Evolutionary conservation across 108 stramenopile genomes (phyloP), one percentile per base, ranked within the genome.

Genomic region (Schizochytrium sp.): DNA sequence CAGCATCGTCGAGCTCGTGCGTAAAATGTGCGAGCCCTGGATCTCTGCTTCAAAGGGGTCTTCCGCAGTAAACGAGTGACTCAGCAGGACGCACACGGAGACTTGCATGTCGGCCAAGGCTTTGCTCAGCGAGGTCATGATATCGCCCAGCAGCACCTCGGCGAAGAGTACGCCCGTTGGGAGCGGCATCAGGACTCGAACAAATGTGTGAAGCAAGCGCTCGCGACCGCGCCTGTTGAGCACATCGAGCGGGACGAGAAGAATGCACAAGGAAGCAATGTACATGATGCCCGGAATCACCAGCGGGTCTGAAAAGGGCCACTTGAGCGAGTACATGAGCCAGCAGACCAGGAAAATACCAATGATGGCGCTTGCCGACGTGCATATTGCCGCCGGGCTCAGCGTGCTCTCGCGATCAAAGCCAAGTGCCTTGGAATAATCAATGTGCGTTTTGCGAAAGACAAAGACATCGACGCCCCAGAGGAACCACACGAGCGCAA

Each of bases 71-170:
- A 83, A 53, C 45, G 76, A 83, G 76, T 83, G 76, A 23, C 76
- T 83, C n/a, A 83, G 51, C n/a, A 83, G 76, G 10, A 83, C 51
- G 28, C 76, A 83, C n/a, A 83, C 48, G 8, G 76, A 83, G 23
- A 83, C 76, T 5, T 83, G 76, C 76, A 83, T 47, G 76, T 83
- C 76, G n/a, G 76, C 76, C 19, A 83, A 45, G 16, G 76, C 51
- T 4, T 83, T 83, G 51, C 76, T 83, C 6, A 83, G 76, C 76
- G 76, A 83, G 12, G 76, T 83, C 76, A 83, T 53, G 25, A 83
- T 53, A 83, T 83, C 76, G 6, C 76, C 76, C 19, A 83, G 19
- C 18, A 83, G 23, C 10, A 83, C 76, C 76, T 83, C 76, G 19
- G 51, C 76, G 3, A 83, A 83, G 51, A 83, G 76, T 12, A 83